Base-by-base conservation (phyloP, 2,329 filamentous ascomycete genomes). In the Coleophoma eucalyptorum region DNA sequence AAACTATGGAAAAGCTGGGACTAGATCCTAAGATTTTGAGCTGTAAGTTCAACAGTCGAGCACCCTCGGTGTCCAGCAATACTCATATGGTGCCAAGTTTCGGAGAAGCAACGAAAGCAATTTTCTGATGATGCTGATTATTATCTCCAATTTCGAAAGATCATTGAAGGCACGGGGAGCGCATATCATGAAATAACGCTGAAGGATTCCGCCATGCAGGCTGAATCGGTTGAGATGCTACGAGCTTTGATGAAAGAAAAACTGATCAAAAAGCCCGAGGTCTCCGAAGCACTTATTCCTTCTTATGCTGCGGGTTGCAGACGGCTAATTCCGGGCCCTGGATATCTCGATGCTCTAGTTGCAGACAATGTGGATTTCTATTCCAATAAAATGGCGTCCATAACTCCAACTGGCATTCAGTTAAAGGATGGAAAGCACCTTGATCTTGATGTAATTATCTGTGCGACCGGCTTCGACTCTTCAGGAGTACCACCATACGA, bases 331-430 rank as follows among this genome's bases (percentile, higher is more conserved):
- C 74, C 72, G 2, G 75, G 73, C 1, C 67, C 65, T 10, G 73
- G 73, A 10, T 77, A 75, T 53, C 69, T 77, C 32, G 72, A 76
- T 47, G 68, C 73, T 1, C 65, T 77, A 1, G 60, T 63, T 16
- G 60, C 68, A 43, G 59, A 63, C 53, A 76, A 76, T 55, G 71
- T 75, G 1, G 65, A 69, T 35, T 67, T 73, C 35, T 56, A 71
- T 42, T 65, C 65, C 12, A 64, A 68, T 16, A 51, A 60, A 1
- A 71, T 73, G 48, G 46, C 49, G 0, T 48, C 50, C 18, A 58
- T 71, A 34, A 69, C 67, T 6, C 44, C 58, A 8, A 58, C 55
- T 1, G 70, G 72, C 8, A 59, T 72, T 32, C 46, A 51, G 6
- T 55, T 55, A 41, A 59, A 59, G 11, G 50, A 62, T 43, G 62